Percentiles rank a stretch among this genome's conserved stretches.
phyloP scores from a whole-genome alignment of 1,284 basidiomycete genomes.

The Hemileccinum hortonii region DNA sequence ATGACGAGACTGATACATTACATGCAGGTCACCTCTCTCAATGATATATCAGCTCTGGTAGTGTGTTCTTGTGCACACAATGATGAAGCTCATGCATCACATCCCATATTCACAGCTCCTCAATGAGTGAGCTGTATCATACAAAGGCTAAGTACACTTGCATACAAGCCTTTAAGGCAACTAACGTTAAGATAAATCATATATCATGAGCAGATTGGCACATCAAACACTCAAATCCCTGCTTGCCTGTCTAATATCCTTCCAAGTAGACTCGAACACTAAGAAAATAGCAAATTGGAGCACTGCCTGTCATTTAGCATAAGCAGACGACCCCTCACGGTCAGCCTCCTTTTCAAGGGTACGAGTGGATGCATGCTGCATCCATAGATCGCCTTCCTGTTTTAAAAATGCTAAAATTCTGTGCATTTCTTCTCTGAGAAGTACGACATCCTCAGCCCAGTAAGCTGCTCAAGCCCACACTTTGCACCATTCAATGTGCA shows the following conservation, averaged over 20 bases:
- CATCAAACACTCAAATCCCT: no score
- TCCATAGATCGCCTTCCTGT: neutral
- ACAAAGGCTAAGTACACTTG: no score
- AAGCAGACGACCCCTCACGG: neutral
- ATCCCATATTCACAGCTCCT: no score
- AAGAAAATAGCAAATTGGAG: neutral
- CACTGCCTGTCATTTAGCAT: neutral
- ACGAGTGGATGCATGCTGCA: neutral
- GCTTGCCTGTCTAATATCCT: neutral
- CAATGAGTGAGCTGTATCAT: no score
- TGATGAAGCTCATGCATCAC: no score
- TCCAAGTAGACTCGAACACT: neutral
- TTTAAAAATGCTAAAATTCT: neutral
- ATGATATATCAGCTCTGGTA: no score
- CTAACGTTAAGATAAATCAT: no score
- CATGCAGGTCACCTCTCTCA: no score
- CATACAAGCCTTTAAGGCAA: no score
- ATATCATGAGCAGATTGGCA: no score
- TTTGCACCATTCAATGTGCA: neutral
- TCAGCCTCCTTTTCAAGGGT: neutral
- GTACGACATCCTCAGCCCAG: neutral
- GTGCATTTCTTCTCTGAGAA: neutral
- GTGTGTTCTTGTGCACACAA: no score
- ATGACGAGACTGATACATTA: no score
- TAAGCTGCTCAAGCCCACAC: neutral